A percentile compares a stretch with the other conserved stretches of the same genome.
phyloP scores from a whole-genome alignment of 176 grass and related monocot species.

The Pharus latifolius region DNA sequence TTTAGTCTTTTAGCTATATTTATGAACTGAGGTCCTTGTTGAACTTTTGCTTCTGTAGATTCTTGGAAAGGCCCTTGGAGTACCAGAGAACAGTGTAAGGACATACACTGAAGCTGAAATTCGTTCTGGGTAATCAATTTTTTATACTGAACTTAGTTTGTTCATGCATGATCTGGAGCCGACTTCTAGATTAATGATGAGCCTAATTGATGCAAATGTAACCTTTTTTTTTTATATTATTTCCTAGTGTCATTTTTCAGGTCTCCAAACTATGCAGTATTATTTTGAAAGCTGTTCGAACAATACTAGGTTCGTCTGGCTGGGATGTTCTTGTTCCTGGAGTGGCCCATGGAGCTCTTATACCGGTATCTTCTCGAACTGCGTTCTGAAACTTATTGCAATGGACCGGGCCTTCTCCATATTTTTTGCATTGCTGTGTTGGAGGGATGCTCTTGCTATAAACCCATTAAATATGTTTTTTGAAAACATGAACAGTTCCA shows the following conservation, averaged over 20 bases:
- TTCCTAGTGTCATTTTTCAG: conserved; percentile 85
- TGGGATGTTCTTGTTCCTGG: conserved; percentile 98
- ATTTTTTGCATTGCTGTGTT: neutral
- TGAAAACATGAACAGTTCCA: too few species aligned
- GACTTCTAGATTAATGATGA: neutral
- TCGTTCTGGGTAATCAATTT: conserved; percentile 67
- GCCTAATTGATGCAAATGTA: conserved; percentile 19
- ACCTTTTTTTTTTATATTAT: conserved; percentile 22
- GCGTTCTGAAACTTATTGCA: neutral
- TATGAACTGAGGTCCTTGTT: neutral
- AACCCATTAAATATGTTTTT: neutral
- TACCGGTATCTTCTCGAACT: conserved; percentile 44
- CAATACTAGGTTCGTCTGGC: conserved; percentile 49
- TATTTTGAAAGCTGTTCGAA: conserved; percentile 65
- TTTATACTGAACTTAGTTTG: neutral
- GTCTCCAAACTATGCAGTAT: conserved; percentile 86
- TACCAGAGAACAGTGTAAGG: conserved; percentile 80
- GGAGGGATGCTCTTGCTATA: neutral
- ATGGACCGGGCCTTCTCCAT: neutral
- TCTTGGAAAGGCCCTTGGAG: conserved; percentile 87
- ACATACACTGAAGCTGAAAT: conserved; percentile 98
- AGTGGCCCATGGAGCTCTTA: conserved; percentile 58
- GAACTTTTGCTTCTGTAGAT: conserved; percentile 33
- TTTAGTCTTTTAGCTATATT: neutral
- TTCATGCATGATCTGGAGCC: neutral